Evolutionary conservation across 129 eudicot genomes (phyloP).

Genomic region (Glebionis coronaria): DNA sequence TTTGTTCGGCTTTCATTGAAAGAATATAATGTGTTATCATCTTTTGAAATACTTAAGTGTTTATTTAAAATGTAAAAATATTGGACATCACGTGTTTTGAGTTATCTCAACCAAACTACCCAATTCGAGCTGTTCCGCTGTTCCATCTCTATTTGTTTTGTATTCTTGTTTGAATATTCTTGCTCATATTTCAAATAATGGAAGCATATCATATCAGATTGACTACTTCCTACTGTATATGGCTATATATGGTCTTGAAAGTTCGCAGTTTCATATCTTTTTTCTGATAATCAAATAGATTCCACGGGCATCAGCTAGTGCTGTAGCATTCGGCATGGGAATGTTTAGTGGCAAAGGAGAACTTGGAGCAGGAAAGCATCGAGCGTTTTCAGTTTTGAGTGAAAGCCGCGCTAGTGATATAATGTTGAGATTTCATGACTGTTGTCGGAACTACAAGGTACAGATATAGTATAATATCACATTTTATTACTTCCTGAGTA

Average conservation of each 20-base stretch:
- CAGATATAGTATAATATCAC: neutral
- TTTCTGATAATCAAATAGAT: constrained; percentile 37
- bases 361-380: constrained; percentile 80
- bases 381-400: constrained; percentile 88
- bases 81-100: neutral
- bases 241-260: constrained; percentile 13
- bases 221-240: constrained; percentile 4
- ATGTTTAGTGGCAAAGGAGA: constrained; percentile 80
- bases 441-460: constrained; percentile 98
- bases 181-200: no score
- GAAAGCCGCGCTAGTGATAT: constrained; percentile 98
- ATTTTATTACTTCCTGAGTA: no score
- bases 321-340: constrained; percentile 53
- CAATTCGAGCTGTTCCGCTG: no score
- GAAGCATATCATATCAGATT: neutral
- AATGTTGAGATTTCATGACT: constrained; percentile 83
- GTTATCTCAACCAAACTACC: neutral
- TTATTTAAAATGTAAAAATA: neutral
- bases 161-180: no score
- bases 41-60: no score
- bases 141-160: neutral
- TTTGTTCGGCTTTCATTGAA: no score
- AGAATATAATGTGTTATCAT: no score
- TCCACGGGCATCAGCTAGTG: constrained; percentile 98
- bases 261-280: neutral